Evolutionary conservation across 2,329 filamentous ascomycete species (phyloP).

Genomic region (Albophoma yamanashiensis): DNA sequence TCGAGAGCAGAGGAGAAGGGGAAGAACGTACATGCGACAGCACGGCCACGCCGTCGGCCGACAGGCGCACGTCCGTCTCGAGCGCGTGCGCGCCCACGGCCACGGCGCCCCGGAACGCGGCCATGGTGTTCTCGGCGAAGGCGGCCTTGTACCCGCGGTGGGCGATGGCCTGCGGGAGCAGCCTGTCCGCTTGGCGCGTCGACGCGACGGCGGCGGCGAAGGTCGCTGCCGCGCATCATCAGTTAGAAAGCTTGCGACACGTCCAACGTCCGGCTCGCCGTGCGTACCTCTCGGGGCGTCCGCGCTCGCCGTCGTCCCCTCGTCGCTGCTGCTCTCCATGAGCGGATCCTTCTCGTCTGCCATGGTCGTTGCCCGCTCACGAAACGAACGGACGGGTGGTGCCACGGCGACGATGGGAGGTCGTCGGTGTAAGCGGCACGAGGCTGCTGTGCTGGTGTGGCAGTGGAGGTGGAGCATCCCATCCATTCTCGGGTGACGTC

Average conservation of each 20-base stretch:
- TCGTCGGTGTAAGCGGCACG: not conserved
- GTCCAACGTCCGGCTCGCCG: too few relatives aligned
- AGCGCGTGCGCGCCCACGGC: slow-evolving; percentile 67
- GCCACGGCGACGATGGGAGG: not conserved
- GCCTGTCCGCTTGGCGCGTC: slow-evolving; percentile 11
- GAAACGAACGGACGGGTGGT: not conserved
- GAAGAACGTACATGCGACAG: slow-evolving; percentile 56
- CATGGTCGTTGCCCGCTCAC: not conserved
- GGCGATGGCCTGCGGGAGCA: slow-evolving; percentile 60
- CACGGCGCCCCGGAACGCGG: slow-evolving; percentile 64
- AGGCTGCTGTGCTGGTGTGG: not conserved
- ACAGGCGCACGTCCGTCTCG: slow-evolving; percentile 81
- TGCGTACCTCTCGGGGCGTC: not conserved
- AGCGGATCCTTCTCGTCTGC: not conserved
- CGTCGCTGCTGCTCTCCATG: not conserved
- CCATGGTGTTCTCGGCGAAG: slow-evolving; percentile 80
- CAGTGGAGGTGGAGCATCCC: not conserved
- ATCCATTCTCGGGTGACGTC: not conserved
- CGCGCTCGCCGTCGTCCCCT: not conserved
- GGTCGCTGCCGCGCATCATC: too few relatives aligned
- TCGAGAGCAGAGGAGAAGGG: not conserved
- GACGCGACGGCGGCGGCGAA: slow-evolving; percentile 23
- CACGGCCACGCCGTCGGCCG: slow-evolving; percentile 74
- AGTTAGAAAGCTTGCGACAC: too few relatives aligned
- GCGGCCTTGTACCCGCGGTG: slow-evolving; percentile 70